Conservation (phyloP, 192 early-diverging fungal species). For the Backusella psychrophila region DNA sequence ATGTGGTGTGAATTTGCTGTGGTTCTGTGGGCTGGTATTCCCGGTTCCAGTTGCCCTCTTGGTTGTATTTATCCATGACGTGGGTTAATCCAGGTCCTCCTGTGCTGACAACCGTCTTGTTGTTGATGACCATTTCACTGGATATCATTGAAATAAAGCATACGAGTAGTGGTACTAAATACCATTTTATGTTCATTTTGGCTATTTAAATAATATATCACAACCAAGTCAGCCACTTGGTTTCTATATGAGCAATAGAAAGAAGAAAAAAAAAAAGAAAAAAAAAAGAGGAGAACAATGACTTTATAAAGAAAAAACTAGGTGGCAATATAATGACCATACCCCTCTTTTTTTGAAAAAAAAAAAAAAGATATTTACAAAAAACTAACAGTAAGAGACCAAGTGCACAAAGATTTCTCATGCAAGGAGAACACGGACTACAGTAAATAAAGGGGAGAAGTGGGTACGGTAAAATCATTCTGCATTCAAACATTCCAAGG, state of each 20-base stretch:
- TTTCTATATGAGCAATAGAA: neutral
- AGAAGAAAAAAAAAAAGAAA: neutral
- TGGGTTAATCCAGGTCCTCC: slow-evolving; percentile 1
- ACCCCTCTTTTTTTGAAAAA: too few species aligned
- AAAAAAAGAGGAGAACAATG: neutral
- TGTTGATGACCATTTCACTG: neutral
- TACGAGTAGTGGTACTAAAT: neutral
- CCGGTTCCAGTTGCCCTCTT: slow-evolving; percentile 17
- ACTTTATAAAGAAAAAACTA: too few species aligned
- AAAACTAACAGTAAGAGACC: neutral
- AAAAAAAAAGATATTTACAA: neutral
- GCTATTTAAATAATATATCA: too few species aligned
- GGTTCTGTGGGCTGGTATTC: slow-evolving; percentile 18
- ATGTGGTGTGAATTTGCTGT: slow-evolving; percentile 24
- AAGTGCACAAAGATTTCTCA: neutral
- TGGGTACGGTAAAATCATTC: neutral
- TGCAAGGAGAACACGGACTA: neutral
- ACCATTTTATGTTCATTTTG: neutral
- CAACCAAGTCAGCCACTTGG: too few species aligned
- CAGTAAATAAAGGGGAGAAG: neutral
- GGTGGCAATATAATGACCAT: too few species aligned
- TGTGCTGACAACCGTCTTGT: neutral
- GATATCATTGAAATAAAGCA: neutral
- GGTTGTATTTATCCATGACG: neutral
- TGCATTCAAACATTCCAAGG: neutral